Evolutionary conservation across 2,329 filamentous ascomycete species (phyloP), one percentile per base, ranked within the genome.

Genomic region (Penicillium paneum): DNA sequence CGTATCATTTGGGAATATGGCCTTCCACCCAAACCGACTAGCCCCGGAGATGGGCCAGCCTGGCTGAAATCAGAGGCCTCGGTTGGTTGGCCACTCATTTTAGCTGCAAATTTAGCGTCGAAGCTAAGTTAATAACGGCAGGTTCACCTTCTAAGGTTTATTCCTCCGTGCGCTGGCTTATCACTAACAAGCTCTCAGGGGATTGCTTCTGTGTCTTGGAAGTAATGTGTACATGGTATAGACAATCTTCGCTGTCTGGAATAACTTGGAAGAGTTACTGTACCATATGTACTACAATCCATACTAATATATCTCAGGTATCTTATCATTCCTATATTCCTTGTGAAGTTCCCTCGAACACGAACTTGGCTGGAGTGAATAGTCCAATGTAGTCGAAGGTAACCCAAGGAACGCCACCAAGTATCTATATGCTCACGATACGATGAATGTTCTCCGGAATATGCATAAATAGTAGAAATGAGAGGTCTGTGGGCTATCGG

Each of bases 331-430:
- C 17, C 13, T 19, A 3, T n/a, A 24, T 11, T 12, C 8, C 31
- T 46, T 26, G 3, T 19, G 13, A 31, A 8, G 6, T n/a, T 11
- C 19, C 21, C 8, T 15, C 10, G 8, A 24, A 5, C 21, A n/a
- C 10, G 35, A 36, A 19, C 35, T n/a, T 8, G 1, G 15, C n/a
- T 42, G 7, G 8, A n/a, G 12, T 17, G 10, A 28, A 13, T 29
- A 17, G 10, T 11, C 3, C 17, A 5, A 35, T 6, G 17, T 4
- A 17, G 3, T 41, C 12, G 15, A 36, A 52, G 24, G 55, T 55
- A 58, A 58, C 55, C 52, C 46, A 46, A 58, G 48, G 13, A 55
- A 52, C 55, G 52, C 55, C 49, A 58, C 39, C 13, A 32, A 49
- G 8, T 42, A 24, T 49, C 15, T 26, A 6, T 6, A 24, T 31